Conservation (phyloP, 257 asterid species). For the Nicotiana undulata region DNA sequence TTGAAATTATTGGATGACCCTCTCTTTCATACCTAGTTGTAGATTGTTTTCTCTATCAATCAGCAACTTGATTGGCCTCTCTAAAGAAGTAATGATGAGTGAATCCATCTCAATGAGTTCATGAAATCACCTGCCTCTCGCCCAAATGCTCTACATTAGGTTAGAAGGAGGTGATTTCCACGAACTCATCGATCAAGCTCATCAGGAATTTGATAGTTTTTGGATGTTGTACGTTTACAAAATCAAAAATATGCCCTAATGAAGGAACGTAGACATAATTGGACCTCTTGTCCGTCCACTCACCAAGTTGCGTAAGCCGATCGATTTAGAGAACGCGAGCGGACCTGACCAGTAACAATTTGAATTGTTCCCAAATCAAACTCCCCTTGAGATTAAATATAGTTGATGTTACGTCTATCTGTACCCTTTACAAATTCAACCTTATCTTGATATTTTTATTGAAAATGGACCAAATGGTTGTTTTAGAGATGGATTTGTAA, state of each 20-base stretch:
- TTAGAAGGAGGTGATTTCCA: background rate
- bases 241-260: background rate
- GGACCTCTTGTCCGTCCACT: background rate
- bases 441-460: background rate
- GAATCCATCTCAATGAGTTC: too few relatives aligned
- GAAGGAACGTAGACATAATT: background rate
- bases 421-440: background rate
- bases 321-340: too few relatives aligned
- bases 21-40: too few relatives aligned
- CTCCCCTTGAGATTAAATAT: background rate
- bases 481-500: too few relatives aligned
- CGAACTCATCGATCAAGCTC: background rate
- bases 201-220: background rate
- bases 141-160: background rate
- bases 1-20: too few relatives aligned
- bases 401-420: too few relatives aligned
- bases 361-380: too few relatives aligned
- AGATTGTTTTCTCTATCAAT: too few relatives aligned
- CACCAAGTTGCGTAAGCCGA: background rate
- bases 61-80: too few relatives aligned
- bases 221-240: background rate
- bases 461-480: background rate
- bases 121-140: too few relatives aligned
- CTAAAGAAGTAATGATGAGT: too few relatives aligned
- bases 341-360: too few relatives aligned